These are phyloP conservation scores for Westerdykella sp. DNA, from an alignment of 2,329 filamentous ascomycete species.

Conservation along the genomic window DNA sequence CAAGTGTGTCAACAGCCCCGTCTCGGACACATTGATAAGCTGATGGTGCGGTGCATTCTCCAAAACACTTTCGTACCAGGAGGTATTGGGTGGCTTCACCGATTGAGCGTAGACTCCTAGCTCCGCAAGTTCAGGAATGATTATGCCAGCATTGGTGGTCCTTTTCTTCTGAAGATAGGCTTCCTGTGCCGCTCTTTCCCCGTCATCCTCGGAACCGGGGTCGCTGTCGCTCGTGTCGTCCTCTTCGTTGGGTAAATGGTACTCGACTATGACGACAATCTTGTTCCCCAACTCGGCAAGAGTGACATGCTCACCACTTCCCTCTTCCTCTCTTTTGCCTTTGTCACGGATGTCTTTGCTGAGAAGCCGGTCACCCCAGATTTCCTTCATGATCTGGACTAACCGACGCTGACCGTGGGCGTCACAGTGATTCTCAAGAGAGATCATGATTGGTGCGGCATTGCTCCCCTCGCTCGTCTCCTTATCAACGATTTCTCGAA, in stretches of 20 bases:
- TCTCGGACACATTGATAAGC: conserved; percentile 64
- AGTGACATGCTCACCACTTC: conserved; percentile 48
- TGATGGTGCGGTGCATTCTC: conserved; percentile 54
- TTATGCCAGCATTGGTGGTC: conserved; percentile 42
- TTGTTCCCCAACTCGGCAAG: conserved; percentile 56
- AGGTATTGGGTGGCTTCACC: conserved; percentile 60
- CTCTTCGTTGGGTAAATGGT: conserved; percentile 52
- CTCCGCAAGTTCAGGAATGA: conserved; percentile 59
- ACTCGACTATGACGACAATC: conserved; percentile 63
- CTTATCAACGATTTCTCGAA: conserved; percentile 56
- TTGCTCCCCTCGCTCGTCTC: conserved; percentile 46
- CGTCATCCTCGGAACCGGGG: conserved; percentile 37
- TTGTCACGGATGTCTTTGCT: conserved; percentile 52
- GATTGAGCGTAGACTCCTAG: conserved; percentile 65
- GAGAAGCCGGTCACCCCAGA: conserved; percentile 56
- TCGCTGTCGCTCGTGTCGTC: conserved; percentile 33
- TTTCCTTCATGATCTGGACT: conserved; percentile 59
- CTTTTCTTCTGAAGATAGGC: conserved; percentile 52
- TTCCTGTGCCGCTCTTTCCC: conserved; percentile 45
- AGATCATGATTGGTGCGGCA: conserved; percentile 56
- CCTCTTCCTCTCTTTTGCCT: conserved; percentile 51
- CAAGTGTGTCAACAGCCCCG: conserved; percentile 50
- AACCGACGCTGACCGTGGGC: conserved; percentile 55
- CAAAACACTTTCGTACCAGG: conserved; percentile 54
- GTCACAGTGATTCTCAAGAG: conserved; percentile 62